These are phyloP conservation scores for Elaeagnus macrophylla DNA, from an alignment of 306 rosid genomes.

Conservation along the genomic window DNA sequence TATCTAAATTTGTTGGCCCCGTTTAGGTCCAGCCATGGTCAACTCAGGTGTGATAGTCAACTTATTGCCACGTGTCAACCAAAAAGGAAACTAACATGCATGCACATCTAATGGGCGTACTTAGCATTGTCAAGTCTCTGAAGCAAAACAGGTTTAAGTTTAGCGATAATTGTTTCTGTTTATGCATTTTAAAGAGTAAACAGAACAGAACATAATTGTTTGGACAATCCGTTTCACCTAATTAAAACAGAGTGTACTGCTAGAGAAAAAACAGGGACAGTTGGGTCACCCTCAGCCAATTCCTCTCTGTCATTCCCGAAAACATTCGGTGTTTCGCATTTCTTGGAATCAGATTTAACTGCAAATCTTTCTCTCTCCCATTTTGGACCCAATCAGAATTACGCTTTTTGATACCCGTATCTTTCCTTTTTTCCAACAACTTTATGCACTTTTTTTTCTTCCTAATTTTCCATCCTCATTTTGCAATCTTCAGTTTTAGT, in stretches of 20 bases:
- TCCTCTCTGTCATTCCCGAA: slow-evolving; percentile 28
- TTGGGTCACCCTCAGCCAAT: not conserved
- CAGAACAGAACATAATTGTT: no score
- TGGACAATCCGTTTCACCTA: no score
- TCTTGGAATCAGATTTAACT: slow-evolving; percentile 28
- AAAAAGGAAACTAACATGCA: slow-evolving; percentile 2
- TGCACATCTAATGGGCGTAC: not conserved
- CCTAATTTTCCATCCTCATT: slow-evolving; percentile 18
- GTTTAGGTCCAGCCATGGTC: not conserved
- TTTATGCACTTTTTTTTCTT: not conserved
- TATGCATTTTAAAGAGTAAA: no score
- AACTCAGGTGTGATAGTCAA: not conserved
- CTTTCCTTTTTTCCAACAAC: not conserved
- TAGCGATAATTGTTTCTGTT: no score
- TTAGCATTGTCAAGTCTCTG: no score
- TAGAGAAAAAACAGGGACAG: not conserved
- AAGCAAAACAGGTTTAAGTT: not conserved
- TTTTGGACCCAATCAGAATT: slow-evolving; percentile 23
- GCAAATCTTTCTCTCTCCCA: slow-evolving; percentile 28
- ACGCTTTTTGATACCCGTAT: slow-evolving; percentile 13
- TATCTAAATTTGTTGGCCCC: no score
- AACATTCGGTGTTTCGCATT: slow-evolving; percentile 29
- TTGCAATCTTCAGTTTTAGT: slow-evolving; percentile 1
- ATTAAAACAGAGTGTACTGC: not conserved
- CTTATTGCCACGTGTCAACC: slow-evolving; percentile 12